Base-by-base conservation (phyloP, 768 basidiomycete genomes). In the Solioccasus polychromus region DNA sequence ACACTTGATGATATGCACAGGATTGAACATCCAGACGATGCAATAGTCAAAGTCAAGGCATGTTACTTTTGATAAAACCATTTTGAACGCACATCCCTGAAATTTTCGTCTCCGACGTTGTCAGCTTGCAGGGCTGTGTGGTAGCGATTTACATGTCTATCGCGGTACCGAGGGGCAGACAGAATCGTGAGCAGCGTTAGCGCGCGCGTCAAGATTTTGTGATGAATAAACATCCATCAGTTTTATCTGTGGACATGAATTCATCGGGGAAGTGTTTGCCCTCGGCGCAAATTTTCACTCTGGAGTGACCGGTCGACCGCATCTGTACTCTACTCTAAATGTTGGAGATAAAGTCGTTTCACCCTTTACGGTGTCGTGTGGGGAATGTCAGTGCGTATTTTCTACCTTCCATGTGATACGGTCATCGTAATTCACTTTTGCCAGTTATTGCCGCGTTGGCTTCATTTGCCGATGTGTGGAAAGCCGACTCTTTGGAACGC, bases 351-450 rank as follows among this genome's bases (percentile, higher is more conserved):
- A 80, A 56, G 84, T 91, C 12, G 80, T 91, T 19, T 81, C 86
- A 1, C 85, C 89, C 3, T 91, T 90, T 64, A 87, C 87, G 0
- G 74, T 77, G n/a, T 86, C 79, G 39, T 92, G 89, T 52, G 83
- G 82, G n/a, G 87, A 90, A 59, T 92, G 89, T 75, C 78, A 83
- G 88, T 91, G 48, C 58, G 81, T 74, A 34, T 10, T 5, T 26
- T 24, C 11, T 9, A 7, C 24, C 18, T 38, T n/a, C 6, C 14
- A 8, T 25, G 18, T 3, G 1, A 34, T 20, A 8, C 10, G 4
- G 32, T 5, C 17, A 22, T 8, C 17, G 6, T 42, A 14, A 26
- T 44, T 23, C 3, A 17, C 14, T 22, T 35, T 20, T 31, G 23
- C 15, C 42, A 91, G 88, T 39, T 77, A 79, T 38, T 90, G 86